A percentile compares a stretch with the other conserved stretches of the same genome.
Conservation (phyloP, 306 rosid species). For the Myrica gale region DNA sequence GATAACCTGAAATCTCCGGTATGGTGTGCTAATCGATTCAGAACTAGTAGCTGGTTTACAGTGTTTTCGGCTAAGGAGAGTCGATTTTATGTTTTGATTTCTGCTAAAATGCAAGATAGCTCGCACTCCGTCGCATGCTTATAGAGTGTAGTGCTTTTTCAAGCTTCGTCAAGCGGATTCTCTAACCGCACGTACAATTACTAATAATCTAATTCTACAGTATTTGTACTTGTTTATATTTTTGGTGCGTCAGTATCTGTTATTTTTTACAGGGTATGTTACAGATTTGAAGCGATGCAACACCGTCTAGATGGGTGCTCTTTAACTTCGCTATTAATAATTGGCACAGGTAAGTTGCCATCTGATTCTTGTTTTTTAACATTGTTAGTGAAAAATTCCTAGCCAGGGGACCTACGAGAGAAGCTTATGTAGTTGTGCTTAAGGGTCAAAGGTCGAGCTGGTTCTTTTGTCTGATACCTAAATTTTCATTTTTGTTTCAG, state of each 20-base stretch:
- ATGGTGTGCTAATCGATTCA: too few species aligned
- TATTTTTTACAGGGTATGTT: not conserved
- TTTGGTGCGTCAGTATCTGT: not conserved
- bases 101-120: too few species aligned
- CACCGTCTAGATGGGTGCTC: conserved; percentile 3
- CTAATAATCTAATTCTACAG: too few species aligned
- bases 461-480: not conserved
- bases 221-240: too few species aligned
- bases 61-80: too few species aligned
- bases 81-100: too few species aligned
- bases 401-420: not conserved
- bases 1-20: too few species aligned
- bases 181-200: too few species aligned
- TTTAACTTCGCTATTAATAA: not conserved
- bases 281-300: conserved; percentile 23
- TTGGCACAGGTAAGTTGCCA: conserved; percentile 22
- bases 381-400: not conserved
- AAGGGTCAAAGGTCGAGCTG: not conserved
- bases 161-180: too few species aligned
- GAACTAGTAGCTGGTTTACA: too few species aligned
- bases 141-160: too few species aligned
- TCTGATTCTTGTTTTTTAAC: not conserved
- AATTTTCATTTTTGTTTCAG: conserved; percentile 36
- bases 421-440: not conserved
- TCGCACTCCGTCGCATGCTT: too few species aligned